phyloP scores from a whole-genome alignment of 805 yeast genomes.

The Yarrowia osloensis region DNA sequence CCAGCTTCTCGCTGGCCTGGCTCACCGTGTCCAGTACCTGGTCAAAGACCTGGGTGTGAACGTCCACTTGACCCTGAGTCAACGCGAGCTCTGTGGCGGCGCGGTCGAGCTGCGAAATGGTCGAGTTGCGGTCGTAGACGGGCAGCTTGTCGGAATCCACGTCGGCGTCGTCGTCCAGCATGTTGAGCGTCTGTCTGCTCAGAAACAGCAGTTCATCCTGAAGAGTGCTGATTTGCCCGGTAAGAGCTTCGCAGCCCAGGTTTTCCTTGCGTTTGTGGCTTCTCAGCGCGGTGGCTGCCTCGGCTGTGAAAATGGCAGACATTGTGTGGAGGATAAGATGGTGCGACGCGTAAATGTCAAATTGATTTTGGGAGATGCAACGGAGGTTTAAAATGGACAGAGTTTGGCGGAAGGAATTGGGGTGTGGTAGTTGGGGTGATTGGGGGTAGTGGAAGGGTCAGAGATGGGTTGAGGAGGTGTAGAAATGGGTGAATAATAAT shows the following conservation, averaged over 20 bases:
- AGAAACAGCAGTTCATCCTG: background rate
- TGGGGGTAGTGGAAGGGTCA: background rate
- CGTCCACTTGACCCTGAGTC: background rate
- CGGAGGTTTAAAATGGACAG: background rate
- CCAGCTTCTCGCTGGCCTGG: background rate
- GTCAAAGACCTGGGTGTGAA: background rate
- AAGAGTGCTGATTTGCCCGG: background rate
- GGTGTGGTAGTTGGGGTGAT: background rate
- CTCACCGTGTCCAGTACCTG: background rate
- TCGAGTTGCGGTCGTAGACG: background rate
- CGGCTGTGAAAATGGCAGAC: background rate
- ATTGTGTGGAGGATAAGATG: background rate
- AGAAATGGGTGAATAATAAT: too few species aligned
- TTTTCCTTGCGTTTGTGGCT: background rate
- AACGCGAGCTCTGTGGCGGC: conserved; percentile 10
- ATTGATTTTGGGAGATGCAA: background rate
- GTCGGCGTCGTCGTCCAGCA: background rate
- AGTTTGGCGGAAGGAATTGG: too few species aligned
- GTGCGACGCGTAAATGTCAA: background rate
- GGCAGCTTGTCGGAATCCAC: background rate
- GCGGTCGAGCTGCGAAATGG: background rate
- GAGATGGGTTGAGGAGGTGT: too few species aligned
- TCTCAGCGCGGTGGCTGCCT: background rate
- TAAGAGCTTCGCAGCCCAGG: background rate
- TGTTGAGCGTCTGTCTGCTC: background rate